Conservation (phyloP, 1,139 yeast genomes). For the Magnusiomyces sp. region DNA sequence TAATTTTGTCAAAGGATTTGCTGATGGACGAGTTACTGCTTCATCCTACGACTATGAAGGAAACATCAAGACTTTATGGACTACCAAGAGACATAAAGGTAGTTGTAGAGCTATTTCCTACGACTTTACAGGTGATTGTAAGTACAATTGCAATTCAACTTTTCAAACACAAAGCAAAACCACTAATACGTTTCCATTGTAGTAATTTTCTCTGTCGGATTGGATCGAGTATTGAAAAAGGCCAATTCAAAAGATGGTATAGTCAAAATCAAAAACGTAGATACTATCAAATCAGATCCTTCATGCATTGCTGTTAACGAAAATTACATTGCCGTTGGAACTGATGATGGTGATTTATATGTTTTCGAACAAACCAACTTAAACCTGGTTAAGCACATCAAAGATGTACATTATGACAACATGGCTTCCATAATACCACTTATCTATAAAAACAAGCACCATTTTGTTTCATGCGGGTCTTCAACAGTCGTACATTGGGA, state of each 20-base stretch:
- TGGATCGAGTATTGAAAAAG: slow-evolving; percentile 70
- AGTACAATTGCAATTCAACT: slow-evolving; percentile 15
- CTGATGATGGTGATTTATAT: slow-evolving; percentile 62
- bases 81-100: slow-evolving; percentile 83
- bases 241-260: slow-evolving; percentile 69
- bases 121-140: slow-evolving; percentile 52
- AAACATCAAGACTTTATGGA: slow-evolving; percentile 48
- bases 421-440: slow-evolving; percentile 55
- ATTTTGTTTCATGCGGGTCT: slow-evolving; percentile 72
- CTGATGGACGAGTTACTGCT: slow-evolving; percentile 60
- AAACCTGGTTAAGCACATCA: slow-evolving; percentile 33
- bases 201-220: slow-evolving; percentile 47
- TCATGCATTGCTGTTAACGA: slow-evolving; percentile 57
- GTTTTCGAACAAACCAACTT: slow-evolving; percentile 51
- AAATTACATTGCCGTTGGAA: slow-evolving; percentile 63
- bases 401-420: slow-evolving; percentile 52
- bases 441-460: slow-evolving; percentile 63
- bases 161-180: slow-evolving; percentile 3
- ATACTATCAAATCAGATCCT: slow-evolving; percentile 42
- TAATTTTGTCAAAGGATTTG: slow-evolving; percentile 60
- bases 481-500: slow-evolving; percentile 78
- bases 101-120: slow-evolving; percentile 71
- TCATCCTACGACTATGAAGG: slow-evolving; percentile 34
- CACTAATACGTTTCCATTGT: slow-evolving; percentile 29
- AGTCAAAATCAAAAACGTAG: slow-evolving; percentile 49